Conservation (phyloP, 768 basidiomycete genomes). For the Mycena chlorophos region DNA sequence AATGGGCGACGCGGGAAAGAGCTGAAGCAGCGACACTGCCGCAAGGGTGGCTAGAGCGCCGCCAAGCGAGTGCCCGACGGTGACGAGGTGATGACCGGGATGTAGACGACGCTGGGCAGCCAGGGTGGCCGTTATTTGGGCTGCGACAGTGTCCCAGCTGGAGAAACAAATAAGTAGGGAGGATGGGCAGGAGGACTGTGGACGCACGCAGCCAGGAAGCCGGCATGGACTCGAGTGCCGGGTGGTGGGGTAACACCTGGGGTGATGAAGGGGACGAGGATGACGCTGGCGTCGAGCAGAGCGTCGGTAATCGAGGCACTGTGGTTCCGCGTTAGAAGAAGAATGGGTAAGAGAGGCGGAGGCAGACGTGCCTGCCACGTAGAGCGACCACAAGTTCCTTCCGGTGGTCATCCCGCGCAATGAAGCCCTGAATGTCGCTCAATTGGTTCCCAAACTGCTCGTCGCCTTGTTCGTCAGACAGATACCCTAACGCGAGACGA, state of each 20-base stretch:
- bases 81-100: constrained; percentile 42
- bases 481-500: not conserved
- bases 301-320: constrained; percentile 45
- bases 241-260: constrained; percentile 46
- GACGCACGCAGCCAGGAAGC: constrained; percentile 51
- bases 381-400: constrained; percentile 52
- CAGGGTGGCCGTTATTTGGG: constrained; percentile 40
- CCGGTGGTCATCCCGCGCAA: constrained; percentile 47
- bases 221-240: constrained; percentile 46
- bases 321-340: no score
- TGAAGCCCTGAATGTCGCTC: constrained; percentile 50
- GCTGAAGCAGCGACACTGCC: constrained; percentile 44
- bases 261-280: constrained; percentile 44
- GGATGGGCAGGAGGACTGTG: not conserved
- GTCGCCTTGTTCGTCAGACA: not conserved
- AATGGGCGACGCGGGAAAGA: constrained; percentile 39
- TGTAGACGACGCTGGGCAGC: constrained; percentile 36
- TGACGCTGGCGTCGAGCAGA: constrained; percentile 42
- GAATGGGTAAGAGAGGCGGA: not conserved
- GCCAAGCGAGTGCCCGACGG: constrained; percentile 56
- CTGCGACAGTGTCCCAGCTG: constrained; percentile 53
- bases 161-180: not conserved
- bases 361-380: constrained; percentile 45
- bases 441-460: constrained; percentile 41
- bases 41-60: constrained; percentile 52